Percentiles rank a stretch among this genome's conserved stretches.
phyloP scores from a whole-genome alignment of 805 yeast genomes.

The Brettanomyces naardenensis region DNA sequence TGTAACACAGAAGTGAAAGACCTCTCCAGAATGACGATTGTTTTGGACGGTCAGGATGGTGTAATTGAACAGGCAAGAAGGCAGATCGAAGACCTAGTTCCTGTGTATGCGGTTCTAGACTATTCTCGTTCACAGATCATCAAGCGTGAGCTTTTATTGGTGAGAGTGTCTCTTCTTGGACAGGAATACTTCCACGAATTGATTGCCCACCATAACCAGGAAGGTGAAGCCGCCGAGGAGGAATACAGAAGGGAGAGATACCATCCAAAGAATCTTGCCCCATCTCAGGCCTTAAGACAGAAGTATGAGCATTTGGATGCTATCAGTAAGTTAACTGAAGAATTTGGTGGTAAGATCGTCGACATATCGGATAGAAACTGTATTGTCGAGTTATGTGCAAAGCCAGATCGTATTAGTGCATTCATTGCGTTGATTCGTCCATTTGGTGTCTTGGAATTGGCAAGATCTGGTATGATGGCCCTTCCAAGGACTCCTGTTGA shows the following conservation, averaged over 20 bases:
- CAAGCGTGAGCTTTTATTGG: slow-evolving; percentile 83
- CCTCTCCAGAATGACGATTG: slow-evolving; percentile 94
- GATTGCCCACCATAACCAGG: slow-evolving; percentile 70
- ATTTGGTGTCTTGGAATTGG: slow-evolving; percentile 92
- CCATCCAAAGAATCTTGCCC: slow-evolving; percentile 86
- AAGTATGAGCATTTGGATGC: slow-evolving; percentile 85
- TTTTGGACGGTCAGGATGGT: slow-evolving; percentile 88
- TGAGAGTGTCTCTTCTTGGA: slow-evolving; percentile 87
- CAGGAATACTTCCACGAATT: slow-evolving; percentile 98
- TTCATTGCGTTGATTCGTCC: slow-evolving; percentile 88
- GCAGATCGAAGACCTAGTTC: slow-evolving; percentile 95
- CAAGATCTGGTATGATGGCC: slow-evolving; percentile 98
- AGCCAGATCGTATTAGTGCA: slow-evolving; percentile 82
- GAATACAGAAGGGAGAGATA: slow-evolving; percentile 37
- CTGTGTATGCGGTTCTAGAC: slow-evolving; percentile 96
- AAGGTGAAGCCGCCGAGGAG: slow-evolving; percentile 36
- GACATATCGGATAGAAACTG: slow-evolving; percentile 92
- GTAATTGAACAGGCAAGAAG: slow-evolving; percentile 97
- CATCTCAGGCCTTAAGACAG: slow-evolving; percentile 89
- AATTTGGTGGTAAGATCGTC: slow-evolving; percentile 89
- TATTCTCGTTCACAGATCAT: slow-evolving; percentile 86
- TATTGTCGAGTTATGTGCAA: slow-evolving; percentile 88
- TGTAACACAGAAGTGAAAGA: slow-evolving; percentile 95
- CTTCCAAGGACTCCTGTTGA: slow-evolving; percentile 91
- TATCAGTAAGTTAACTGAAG: slow-evolving; percentile 67